phyloP scores from a whole-genome alignment of 1,284 basidiomycete genomes.

The Takashimella koratensis region DNA sequence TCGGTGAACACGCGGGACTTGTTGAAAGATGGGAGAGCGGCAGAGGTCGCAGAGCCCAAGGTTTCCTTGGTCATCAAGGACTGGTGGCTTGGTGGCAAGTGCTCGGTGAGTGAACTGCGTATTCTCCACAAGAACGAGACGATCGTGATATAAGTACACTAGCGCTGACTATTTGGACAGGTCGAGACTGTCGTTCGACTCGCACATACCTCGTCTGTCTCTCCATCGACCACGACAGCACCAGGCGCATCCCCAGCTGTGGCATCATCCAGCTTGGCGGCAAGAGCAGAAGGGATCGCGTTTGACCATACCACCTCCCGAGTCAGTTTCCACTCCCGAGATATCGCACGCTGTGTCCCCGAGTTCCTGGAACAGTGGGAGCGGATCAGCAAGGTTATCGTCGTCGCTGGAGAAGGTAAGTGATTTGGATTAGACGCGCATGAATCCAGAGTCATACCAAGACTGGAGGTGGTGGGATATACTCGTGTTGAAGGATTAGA shows the following conservation, averaged over 20 bases:
- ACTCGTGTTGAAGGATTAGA: no score
- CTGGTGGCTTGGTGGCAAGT: constrained; percentile 80
- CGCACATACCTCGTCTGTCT: constrained; percentile 75
- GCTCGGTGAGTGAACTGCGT: constrained; percentile 54
- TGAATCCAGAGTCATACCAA: neutral
- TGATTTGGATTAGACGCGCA: neutral
- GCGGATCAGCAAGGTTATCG: constrained; percentile 82
- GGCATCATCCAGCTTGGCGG: constrained; percentile 3
- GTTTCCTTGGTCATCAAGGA: constrained; percentile 80
- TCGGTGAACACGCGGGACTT: constrained; percentile 77
- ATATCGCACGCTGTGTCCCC: constrained; percentile 79
- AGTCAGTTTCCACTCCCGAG: constrained; percentile 77
- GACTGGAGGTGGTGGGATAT: no score
- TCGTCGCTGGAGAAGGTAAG: constrained; percentile 79
- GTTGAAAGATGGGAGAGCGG: constrained; percentile 71
- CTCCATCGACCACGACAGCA: constrained; percentile 48
- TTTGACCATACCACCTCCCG: constrained; percentile 80
- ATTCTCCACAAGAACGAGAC: constrained; percentile 9
- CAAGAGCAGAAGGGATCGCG: constrained; percentile 56
- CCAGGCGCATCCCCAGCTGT: constrained; percentile 52
- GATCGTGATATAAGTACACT: no score
- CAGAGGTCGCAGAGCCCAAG: constrained; percentile 85
- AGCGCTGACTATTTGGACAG: no score
- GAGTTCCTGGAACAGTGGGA: constrained; percentile 89
- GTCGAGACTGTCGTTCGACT: constrained; percentile 81